These are phyloP conservation scores for Brettanomyces sp. DNA, from an alignment of 805 yeast species.

Conservation along the genomic window DNA sequence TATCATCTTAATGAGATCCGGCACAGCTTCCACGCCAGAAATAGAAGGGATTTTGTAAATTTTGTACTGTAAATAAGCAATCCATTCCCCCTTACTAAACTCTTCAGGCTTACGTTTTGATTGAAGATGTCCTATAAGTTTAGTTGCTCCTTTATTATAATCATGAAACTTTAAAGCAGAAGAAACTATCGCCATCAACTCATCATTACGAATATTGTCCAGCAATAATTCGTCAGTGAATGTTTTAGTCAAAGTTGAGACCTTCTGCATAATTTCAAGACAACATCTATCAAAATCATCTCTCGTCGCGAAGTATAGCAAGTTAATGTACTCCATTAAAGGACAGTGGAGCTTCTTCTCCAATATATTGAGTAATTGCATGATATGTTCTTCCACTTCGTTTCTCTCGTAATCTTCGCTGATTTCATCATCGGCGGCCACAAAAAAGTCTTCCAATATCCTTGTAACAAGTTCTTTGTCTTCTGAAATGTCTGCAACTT, in stretches of 20 bases:
- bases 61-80: conserved; percentile 17
- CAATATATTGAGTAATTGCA: conserved; percentile 11
- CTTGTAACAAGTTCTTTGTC: conserved; percentile 7
- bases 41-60: conserved; percentile 3
- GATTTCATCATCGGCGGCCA: conserved; percentile 22
- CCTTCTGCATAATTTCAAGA: conserved; percentile 9
- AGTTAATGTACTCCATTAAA: conserved; percentile 18
- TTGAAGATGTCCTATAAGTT: conserved; percentile 8
- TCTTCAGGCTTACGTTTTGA: conserved; percentile 5
- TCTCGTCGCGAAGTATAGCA: conserved; percentile 22
- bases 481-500: conserved; percentile 8
- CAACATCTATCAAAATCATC: conserved; percentile 20
- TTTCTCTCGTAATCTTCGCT: conserved; percentile 19
- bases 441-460: conserved; percentile 15
- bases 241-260: conserved; percentile 9
- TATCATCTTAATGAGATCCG: conserved; percentile 20
- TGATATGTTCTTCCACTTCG: conserved; percentile 14
- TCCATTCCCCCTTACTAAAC: conserved; percentile 17
- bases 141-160: conserved; percentile 7
- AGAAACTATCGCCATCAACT: conserved; percentile 17
- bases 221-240: conserved; percentile 12
- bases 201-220: conserved; percentile 16
- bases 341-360: conserved; percentile 13
- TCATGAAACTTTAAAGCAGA: conserved; percentile 17
- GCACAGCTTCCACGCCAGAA: conserved; percentile 12